Evolutionary conservation across 495 filamentous ascomycete genomes (phyloP), one percentile per base, ranked within the genome.

Genomic region (Aspergillus ostianus): DNA sequence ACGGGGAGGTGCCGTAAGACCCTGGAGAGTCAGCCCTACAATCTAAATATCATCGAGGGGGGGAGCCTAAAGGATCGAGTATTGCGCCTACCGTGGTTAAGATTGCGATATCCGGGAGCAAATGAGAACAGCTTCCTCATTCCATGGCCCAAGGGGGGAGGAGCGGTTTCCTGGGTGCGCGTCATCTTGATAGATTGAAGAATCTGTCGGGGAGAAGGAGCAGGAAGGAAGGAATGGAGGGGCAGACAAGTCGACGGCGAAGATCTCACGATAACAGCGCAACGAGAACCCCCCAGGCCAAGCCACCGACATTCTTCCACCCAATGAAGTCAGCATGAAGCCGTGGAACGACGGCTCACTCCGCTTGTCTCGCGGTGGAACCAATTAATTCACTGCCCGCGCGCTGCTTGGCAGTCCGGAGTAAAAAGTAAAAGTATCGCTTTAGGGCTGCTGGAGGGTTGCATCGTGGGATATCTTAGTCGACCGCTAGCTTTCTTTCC

Each of bases 1-100:
- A 73, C 5, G 91, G 90, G 56, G 83, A 84, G 23, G 87, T 80
- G 7, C 90, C 90, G 67, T 89, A 94, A n/a, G 91, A 90, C 57
- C 89, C 90, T 69, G 45, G n/a, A 57, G 36, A 41, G 36, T 41
- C 36, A 17, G 36, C 0, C 7, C 4, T 17, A 41, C 9, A 13
- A 13, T 12, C 13, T 13, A 17, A 12, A 15, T 41, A 15, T 41
- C 36, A 13, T 5, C 36, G 36, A 32, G 29, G 29, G 2, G 13
- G 13, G 36, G 36, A 15, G 8, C 29, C 29, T 3, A 32, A 7
- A 1, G 12, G 49, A 20, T 15, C 20, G 19, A 41, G 30, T 12
- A 12, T 15, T 5, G 12, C 15, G 13, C 27, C 51, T 69, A 90
- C 89, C 90, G 63, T 93, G 88, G 71, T 93, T 93, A 59, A 94